Evolutionary conservation across 768 basidiomycete genomes (phyloP), one percentile per base, ranked within the genome.

Genomic region (Dendrothele bispora): DNA sequence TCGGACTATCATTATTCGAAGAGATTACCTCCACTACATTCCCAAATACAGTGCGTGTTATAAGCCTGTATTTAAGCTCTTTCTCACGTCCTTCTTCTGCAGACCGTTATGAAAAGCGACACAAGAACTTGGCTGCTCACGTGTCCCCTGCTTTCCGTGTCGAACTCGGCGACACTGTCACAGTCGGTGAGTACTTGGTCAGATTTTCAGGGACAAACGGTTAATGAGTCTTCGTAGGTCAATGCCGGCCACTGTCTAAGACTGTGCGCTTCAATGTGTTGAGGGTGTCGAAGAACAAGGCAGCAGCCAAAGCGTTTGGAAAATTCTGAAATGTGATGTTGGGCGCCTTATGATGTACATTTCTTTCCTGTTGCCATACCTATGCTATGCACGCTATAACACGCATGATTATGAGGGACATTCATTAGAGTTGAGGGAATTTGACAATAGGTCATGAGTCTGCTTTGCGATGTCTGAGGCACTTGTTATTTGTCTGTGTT

Each of bases 251-350:
- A 60, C 73, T 98, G 62, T 98, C 97, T 52, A 99, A 99, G 75
- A 98, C 95, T 27, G 92, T 98, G 62, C 91, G 97, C 42, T 99
- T 99, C 87, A 99, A 99, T 74, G 97, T 99, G 50, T 72, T 98
- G 66, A 88, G 95, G 62, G 95, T 99, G 69, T 68, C 84, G 56
- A 92, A 88, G 84, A 94, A 74, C 84, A 95, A 94, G 83, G 92
- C 91, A 10, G 66, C 91, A 27, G 70, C 83, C 50, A 97, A 95
- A 80, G 76, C 88, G 43, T 98, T 98, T 77, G 82, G 83, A 74
- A 98, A 98, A 84, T 98, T 98, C 78, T 93, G 66, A 55, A 54
- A 54, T n/a, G 21, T 39, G 37, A 24, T 32, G 22, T 42, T 50
- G 27, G 28, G 42, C 43, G 43, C 18, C 17, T 29, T 39, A 51